Conservation (phyloP, 73 alveolate genomes). For the Diophrys appendiculata region DNA sequence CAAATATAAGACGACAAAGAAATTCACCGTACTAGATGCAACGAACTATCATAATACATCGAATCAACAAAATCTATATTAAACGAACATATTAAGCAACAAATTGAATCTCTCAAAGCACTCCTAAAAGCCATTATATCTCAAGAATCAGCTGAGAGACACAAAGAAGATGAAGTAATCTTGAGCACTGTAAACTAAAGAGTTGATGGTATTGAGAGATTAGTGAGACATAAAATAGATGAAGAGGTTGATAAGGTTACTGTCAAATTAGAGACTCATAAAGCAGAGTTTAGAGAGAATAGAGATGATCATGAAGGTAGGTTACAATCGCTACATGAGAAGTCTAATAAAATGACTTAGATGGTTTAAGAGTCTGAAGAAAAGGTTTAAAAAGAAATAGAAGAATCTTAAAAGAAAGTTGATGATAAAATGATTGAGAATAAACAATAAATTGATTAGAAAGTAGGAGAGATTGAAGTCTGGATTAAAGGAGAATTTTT, state of each 20-base stretch:
- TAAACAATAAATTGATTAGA: background rate
- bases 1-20: constrained; percentile 30
- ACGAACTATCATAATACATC: constrained; percentile 3
- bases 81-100: constrained; percentile 57
- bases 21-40: constrained; percentile 15
- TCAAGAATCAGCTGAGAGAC: constrained; percentile 62
- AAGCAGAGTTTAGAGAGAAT: constrained; percentile 9
- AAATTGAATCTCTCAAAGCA: constrained; percentile 59
- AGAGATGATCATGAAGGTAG: constrained; percentile 14
- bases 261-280: constrained; percentile 10
- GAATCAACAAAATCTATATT: constrained; percentile 47
- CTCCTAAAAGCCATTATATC: constrained; percentile 49
- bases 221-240: background rate
- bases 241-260: constrained; percentile 15
- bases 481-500: background rate
- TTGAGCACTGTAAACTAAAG: constrained; percentile 16
- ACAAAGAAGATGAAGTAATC: constrained; percentile 45
- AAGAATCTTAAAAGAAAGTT: constrained; percentile 3
- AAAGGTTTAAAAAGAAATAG: background rate
- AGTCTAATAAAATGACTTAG: constrained; percentile 1
- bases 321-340: background rate
- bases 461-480: constrained; percentile 1
- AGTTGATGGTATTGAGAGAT: constrained; percentile 29
- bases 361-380: background rate
- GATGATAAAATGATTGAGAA: constrained; percentile 4